Evolutionary conservation across 164 flowering plant species (phyloP).

Genomic region (Macadamia tetraphylla): DNA sequence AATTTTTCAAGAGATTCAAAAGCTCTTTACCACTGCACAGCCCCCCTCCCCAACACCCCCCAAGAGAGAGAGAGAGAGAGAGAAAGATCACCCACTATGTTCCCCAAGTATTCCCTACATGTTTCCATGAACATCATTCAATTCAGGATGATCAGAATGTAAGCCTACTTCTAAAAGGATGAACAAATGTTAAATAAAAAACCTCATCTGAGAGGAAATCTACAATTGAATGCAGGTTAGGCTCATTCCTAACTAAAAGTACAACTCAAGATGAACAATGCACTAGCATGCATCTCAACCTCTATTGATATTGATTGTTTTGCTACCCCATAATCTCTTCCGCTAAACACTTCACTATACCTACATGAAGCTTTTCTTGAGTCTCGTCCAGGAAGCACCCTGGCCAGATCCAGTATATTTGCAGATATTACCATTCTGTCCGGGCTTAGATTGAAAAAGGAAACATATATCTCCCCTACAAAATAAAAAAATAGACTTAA

Average conservation of each 20-base stretch:
- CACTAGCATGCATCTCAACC: slow-evolving; percentile 49
- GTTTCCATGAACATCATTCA: too few species aligned
- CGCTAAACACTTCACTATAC: slow-evolving; percentile 65
- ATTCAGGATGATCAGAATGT: too few species aligned
- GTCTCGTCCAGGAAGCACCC: slow-evolving; percentile 34
- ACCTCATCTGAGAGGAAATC: too few species aligned
- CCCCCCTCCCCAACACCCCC: too few species aligned
- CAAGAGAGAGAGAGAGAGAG: too few species aligned
- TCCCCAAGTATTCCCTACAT: too few species aligned
- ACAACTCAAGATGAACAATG: slow-evolving; percentile 46
- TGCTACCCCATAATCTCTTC: slow-evolving; percentile 27
- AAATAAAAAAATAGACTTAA: slow-evolving; percentile 4
- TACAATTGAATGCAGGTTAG: too few species aligned
- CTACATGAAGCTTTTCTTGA: slow-evolving; percentile 30
- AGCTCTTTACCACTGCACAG: too few species aligned
- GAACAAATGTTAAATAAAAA: too few species aligned
- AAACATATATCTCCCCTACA: slow-evolving; percentile 64
- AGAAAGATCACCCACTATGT: too few species aligned
- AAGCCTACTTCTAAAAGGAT: too few species aligned
- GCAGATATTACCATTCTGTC: slow-evolving; percentile 36
- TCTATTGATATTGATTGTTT: slow-evolving; percentile 26
- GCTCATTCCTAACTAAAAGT: background rate
- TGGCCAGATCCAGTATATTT: slow-evolving; percentile 39
- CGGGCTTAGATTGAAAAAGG: slow-evolving; percentile 64
- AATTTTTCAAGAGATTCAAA: too few species aligned